Evolutionary conservation across 345 rosid genomes (phyloP).

Genomic region (Kandelia obovata): DNA sequence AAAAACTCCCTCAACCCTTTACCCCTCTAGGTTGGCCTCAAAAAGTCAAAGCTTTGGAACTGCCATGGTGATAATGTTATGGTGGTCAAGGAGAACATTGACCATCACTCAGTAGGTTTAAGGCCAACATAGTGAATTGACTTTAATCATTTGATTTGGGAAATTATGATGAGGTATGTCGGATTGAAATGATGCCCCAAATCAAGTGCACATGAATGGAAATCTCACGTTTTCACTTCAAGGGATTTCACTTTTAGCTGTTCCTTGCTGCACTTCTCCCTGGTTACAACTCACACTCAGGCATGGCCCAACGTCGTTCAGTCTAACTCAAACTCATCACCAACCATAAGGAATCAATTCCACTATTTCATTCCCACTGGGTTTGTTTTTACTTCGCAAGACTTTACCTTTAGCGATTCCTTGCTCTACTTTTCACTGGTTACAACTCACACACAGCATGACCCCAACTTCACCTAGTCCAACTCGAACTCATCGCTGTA

Average conservation of each 20-base stretch:
- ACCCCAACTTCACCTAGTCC: conserved; percentile 36
- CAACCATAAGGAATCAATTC: conserved; percentile 13
- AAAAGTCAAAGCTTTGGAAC: too few relatives aligned
- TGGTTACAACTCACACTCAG: conserved; percentile 28
- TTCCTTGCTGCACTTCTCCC: not conserved
- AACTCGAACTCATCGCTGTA: conserved; percentile 42
- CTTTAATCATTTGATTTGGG: not conserved
- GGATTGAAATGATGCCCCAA: conserved; percentile 14
- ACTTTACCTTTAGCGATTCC: not conserved
- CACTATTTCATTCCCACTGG: not conserved
- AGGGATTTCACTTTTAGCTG: not conserved
- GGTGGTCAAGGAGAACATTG: not conserved
- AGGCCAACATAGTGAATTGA: conserved; percentile 13
- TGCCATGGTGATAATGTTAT: too few relatives aligned
- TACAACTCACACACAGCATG: conserved; percentile 27
- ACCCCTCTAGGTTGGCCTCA: too few relatives aligned
- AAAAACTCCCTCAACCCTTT: too few relatives aligned
- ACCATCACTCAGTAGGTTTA: not conserved
- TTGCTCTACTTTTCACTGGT: conserved; percentile 8
- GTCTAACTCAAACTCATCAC: conserved; percentile 45
- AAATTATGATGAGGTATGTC: conserved; percentile 5
- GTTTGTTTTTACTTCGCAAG: not conserved
- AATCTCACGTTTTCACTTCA: conserved; percentile 10
- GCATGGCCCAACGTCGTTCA: conserved; percentile 30
- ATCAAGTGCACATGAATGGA: conserved; percentile 26